Evolutionary conservation across 768 basidiomycete genomes (phyloP).

Genomic region (Tubosaeta sp.): DNA sequence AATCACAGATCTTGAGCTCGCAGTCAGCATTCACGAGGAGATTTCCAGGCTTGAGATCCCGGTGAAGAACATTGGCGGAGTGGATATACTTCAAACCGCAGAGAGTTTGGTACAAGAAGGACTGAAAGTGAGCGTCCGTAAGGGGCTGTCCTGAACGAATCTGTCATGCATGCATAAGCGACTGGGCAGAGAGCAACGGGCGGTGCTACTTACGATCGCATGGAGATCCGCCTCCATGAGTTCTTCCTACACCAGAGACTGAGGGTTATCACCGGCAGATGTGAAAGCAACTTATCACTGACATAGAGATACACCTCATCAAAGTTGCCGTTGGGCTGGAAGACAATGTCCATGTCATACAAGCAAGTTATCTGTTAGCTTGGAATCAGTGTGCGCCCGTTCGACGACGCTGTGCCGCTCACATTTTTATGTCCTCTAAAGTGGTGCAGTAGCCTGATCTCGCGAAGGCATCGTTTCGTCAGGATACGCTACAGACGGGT

Average conservation of each 20-base stretch:
- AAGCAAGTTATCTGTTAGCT: slow-evolving; percentile 82
- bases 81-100: slow-evolving; percentile 99
- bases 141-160: slow-evolving; percentile 84
- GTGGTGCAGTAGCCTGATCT: slow-evolving; percentile 94
- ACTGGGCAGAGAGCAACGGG: background rate
- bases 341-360: slow-evolving; percentile 98
- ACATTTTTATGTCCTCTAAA: slow-evolving; percentile 99
- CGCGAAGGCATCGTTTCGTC: slow-evolving; percentile 93
- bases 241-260: slow-evolving; percentile 66
- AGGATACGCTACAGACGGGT: slow-evolving; percentile 66
- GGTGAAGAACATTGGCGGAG: slow-evolving; percentile 95
- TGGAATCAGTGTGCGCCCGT: slow-evolving; percentile 1
- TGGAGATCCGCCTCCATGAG: slow-evolving; percentile 99
- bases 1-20: slow-evolving; percentile 98
- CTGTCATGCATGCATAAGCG: slow-evolving; percentile 32
- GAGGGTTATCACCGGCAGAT: background rate
- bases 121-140: slow-evolving; percentile 90
- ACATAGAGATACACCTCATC: slow-evolving; percentile 96
- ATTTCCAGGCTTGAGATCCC: slow-evolving; percentile 94
- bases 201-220: slow-evolving; percentile 69
- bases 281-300: slow-evolving; percentile 25
- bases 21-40: slow-evolving; percentile 97
- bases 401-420: slow-evolving; percentile 22
- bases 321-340: slow-evolving; percentile 87
- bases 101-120: slow-evolving; percentile 96